A percentile compares a stretch with the other conserved stretches of the same genome.
These are phyloP conservation scores for Tulasnella sp. DNA, from an alignment of 768 basidiomycete genomes.

Conservation along the genomic window DNA sequence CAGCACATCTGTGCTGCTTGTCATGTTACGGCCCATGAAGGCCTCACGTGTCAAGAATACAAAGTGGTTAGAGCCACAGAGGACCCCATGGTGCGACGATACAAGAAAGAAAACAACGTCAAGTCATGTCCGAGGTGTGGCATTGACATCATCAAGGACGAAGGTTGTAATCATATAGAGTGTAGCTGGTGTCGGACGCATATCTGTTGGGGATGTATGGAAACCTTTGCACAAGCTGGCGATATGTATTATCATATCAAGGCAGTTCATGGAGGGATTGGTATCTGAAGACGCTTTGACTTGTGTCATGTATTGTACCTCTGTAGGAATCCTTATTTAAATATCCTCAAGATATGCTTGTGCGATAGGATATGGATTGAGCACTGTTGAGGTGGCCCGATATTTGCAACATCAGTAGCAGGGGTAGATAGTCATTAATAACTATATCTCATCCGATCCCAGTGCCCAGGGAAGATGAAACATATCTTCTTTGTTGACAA, in stretches of 20 bases:
- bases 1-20: slow-evolving; percentile 59
- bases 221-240: slow-evolving; percentile 48
- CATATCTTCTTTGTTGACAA: too few relatives aligned
- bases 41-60: slow-evolving; percentile 48
- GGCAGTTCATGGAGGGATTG: slow-evolving; percentile 54
- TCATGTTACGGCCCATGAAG: slow-evolving; percentile 51
- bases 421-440: too few relatives aligned
- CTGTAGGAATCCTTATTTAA: too few relatives aligned
- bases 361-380: too few relatives aligned
- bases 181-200: slow-evolving; percentile 65
- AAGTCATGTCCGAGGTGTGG: slow-evolving; percentile 68
- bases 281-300: too few relatives aligned
- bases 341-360: too few relatives aligned
- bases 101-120: slow-evolving; percentile 53
- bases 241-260: slow-evolving; percentile 79
- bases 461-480: too few relatives aligned
- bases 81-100: slow-evolving; percentile 49
- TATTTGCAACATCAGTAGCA: too few relatives aligned
- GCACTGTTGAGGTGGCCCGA: too few relatives aligned
- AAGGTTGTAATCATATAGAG: slow-evolving; percentile 79
- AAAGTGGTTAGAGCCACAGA: slow-evolving; percentile 23
- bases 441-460: too few relatives aligned
- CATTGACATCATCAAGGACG: slow-evolving; percentile 56
- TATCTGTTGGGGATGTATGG: slow-evolving; percentile 70
- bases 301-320: too few relatives aligned